These are phyloP conservation scores for Copromyces sp. DNA, from an alignment of 495 filamentous ascomycete genomes.

Conservation along the genomic window DNA sequence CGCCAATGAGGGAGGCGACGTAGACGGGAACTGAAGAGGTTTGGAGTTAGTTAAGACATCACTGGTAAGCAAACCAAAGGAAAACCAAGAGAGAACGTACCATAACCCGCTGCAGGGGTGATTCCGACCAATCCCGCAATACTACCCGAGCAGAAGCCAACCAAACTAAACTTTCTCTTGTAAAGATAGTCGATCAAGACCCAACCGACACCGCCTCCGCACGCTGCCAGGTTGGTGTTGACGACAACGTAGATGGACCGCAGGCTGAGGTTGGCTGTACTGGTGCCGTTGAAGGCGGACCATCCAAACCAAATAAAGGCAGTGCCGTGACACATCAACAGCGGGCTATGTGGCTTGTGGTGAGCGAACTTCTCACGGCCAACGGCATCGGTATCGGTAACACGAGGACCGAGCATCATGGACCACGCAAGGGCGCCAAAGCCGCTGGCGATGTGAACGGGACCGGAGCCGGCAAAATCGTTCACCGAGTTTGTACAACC, in stretches of 20 bases:
- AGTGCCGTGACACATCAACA: slow-evolving; percentile 85
- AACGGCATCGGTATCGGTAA: slow-evolving; percentile 4
- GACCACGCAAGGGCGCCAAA: slow-evolving; percentile 72
- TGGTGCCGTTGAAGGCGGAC: slow-evolving; percentile 95
- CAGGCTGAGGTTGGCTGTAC: slow-evolving; percentile 78
- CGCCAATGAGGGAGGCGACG: slow-evolving; percentile 70
- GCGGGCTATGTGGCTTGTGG: slow-evolving; percentile 86
- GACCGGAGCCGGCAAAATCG: slow-evolving; percentile 81
- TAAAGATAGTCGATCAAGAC: slow-evolving; percentile 80
- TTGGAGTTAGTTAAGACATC: neutral
- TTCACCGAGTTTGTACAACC: slow-evolving; percentile 66
- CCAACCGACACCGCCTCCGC: slow-evolving; percentile 75
- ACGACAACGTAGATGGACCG: slow-evolving; percentile 87
- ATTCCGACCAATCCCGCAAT: slow-evolving; percentile 82
- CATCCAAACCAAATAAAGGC: slow-evolving; percentile 95
- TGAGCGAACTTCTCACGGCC: slow-evolving; percentile 65
- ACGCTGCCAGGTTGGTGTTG: slow-evolving; percentile 82
- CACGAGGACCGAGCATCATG: slow-evolving; percentile 55
- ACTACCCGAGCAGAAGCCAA: slow-evolving; percentile 88
- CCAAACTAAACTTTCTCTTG: slow-evolving; percentile 83
- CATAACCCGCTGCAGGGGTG: slow-evolving; percentile 62
- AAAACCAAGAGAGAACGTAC: neutral
- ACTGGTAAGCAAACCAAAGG: neutral
- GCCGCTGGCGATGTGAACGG: slow-evolving; percentile 80
- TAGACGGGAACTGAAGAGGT: slow-evolving; percentile 61